phyloP scores from a whole-genome alignment of 1,139 yeast species.

The Saccharomyces hybrid region DNA sequence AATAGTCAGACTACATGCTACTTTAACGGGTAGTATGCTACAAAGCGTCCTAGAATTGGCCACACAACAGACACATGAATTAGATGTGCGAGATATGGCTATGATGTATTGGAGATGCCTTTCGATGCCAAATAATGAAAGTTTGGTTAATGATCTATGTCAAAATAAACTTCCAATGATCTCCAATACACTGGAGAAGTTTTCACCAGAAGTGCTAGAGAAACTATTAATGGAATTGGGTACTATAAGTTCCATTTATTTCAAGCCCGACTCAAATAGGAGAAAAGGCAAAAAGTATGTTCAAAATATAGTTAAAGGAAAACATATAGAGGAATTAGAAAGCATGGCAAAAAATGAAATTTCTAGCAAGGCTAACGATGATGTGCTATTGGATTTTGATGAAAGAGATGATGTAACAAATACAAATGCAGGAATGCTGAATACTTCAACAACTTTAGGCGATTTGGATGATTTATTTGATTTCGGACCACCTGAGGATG shows the following conservation, averaged over 20 bases:
- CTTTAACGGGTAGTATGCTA: conserved; percentile 42
- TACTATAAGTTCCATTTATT: conserved; percentile 83
- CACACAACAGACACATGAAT: conserved; percentile 74
- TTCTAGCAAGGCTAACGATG: conserved; percentile 58
- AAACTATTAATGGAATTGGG: conserved; percentile 70
- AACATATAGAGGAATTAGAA: conserved; percentile 67
- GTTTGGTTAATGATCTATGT: conserved; percentile 24
- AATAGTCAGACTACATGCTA: conserved; percentile 58
- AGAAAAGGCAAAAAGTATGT: conserved; percentile 33
- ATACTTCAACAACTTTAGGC: conserved; percentile 35
- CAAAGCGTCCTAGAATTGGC: conserved; percentile 71
- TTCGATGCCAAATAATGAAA: conserved; percentile 44
- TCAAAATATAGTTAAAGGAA: conserved; percentile 36
- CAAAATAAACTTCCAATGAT: conserved; percentile 59
- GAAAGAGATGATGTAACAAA: conserved; percentile 21
- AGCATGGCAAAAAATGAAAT: conserved; percentile 74
- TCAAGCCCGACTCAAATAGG: conserved; percentile 67
- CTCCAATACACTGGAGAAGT: conserved; percentile 60
- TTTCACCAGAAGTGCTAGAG: conserved; percentile 61
- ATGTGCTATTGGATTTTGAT: conserved; percentile 81
- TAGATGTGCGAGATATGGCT: conserved; percentile 92
- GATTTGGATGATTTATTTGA: conserved; percentile 64
- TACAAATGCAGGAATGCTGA: conserved; percentile 30
- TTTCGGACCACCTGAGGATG: conserved; percentile 18
- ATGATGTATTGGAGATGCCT: conserved; percentile 90